Evolutionary conservation across 257 asterid genomes (phyloP), one percentile per base, ranked within the genome.

Genomic region (Osmanthus fragrans): DNA sequence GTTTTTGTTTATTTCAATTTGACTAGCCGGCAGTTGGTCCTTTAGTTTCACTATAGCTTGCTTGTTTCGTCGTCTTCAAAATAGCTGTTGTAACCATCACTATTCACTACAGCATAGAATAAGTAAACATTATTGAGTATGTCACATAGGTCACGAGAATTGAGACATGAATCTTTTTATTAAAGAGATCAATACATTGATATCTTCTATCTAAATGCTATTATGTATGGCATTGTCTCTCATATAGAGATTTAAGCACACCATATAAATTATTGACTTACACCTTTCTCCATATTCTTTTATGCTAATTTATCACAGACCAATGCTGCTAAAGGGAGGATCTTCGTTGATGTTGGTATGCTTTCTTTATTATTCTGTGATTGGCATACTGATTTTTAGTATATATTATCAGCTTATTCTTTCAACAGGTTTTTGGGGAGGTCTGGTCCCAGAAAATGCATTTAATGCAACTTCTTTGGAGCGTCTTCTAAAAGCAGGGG

Each of bases 401-500:
- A 7, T 18, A 13, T 8, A 10, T 76, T 13, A 64, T 54, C 77
- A 63, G 75, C 45, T 39, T 77, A 45, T 70, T 63, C 71, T 71
- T 47, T 72, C 34, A 75, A 77, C 87, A 95, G 99, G 99, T 78
- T 95, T 95, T 73, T 95, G 99, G 99, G 99, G 99, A 81, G 99
- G 99, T 72, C 86, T 96, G 56, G 98, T 93, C 58, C 99, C 99
- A 13, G 99, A 92, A 82, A 93, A 96, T 85, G 99, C 99, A 65
- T 82, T 80, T 84, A 93, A 96, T 40, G 73, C 87, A 54, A 88
- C 92, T 77, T 65, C 91, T 71, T 77, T 96, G 90, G 89, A 93
- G 83, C 89, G 81, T 76, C 99, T 96, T 86, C 91, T 96, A 49
- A 83, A 88, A 1, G 98, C 99, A 56, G 99, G 99, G 78, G 99